Base-by-base conservation (phyloP, 1,284 basidiomycete species). In the Tylopilus sp. region DNA sequence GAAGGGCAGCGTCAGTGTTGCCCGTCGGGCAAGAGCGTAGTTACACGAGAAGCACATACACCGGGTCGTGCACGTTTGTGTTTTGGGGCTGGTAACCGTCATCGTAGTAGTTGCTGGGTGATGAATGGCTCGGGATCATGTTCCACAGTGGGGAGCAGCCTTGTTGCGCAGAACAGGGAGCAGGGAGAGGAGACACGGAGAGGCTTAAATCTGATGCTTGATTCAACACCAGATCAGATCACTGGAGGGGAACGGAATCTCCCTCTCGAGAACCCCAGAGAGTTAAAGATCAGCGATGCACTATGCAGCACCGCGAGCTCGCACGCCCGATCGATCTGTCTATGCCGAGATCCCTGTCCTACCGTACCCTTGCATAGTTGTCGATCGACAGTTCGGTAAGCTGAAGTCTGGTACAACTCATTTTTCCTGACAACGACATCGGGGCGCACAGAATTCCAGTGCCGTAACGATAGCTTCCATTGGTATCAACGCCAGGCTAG, bases 11-110 rank as follows among this genome's bases (percentile, higher is more conserved):
- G 28, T 45, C 46, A 49, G 42, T 40, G 2, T 23, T 6, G 21
- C 13, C 4, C 12, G 6, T 28, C 25, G 16, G 4, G 4, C 9
- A 12, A 40, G 33, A 25, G 23, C 2, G 11, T 10, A 34, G 16
- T 29, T 12, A 19, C 8, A 35, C 33, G 19, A 21, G 19, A 16
- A 36, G 41, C 7, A 54, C 56, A 8, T 41, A 59, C 57, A 59
- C 11, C 33, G 51, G 15, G 29, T 59, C 52, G 1, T n/a, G 15
- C 6, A 25, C 25, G 25, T 25, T 25, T 25, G 5, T 21, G 5
- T 30, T 31, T 15, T 46, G 44, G 13, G 25, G 29, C 21, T 23
- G 37, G 6, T 40, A 18, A 1, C 29, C 31, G 30, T 18, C 18
- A 11, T 11, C 33, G 7, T 16, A 18, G 18, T 44, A 36, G 37